Evolutionary conservation across 2,329 filamentous ascomycete species (phyloP).

Genomic region (Apiospora kogelbergensis): DNA sequence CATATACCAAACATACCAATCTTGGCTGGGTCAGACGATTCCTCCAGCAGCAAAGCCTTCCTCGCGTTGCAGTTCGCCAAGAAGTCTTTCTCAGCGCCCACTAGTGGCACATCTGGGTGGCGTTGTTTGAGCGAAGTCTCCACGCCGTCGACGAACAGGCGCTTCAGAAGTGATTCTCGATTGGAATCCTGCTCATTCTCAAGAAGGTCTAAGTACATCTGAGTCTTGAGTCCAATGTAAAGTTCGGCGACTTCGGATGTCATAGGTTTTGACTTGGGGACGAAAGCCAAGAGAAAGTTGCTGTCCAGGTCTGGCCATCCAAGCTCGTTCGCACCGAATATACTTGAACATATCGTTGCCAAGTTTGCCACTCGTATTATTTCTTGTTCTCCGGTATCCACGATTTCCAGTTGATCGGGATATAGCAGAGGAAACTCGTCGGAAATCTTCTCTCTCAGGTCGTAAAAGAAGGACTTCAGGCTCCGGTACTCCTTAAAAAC

Average conservation of each 20-base stretch:
- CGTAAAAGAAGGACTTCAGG: slow-evolving; percentile 29
- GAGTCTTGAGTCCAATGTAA: slow-evolving; percentile 32
- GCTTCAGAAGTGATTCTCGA: slow-evolving; percentile 27
- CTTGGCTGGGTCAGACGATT: slow-evolving; percentile 18
- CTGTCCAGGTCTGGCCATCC: slow-evolving; percentile 32
- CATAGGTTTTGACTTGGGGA: slow-evolving; percentile 26
- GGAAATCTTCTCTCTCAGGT: slow-evolving; percentile 27
- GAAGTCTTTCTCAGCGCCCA: slow-evolving; percentile 27
- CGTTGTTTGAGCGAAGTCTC: slow-evolving; percentile 26
- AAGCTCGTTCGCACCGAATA: slow-evolving; percentile 33
- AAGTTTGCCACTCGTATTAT: slow-evolving; percentile 32
- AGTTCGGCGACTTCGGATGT: slow-evolving; percentile 30
- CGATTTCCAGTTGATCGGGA: slow-evolving; percentile 25
- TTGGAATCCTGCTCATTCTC: slow-evolving; percentile 26
- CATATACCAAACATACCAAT: background rate
- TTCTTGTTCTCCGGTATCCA: slow-evolving; percentile 25
- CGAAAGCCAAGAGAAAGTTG: slow-evolving; percentile 31
- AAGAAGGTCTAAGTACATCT: slow-evolving; percentile 31
- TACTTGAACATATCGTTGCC: slow-evolving; percentile 32
- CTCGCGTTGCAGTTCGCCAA: slow-evolving; percentile 26
- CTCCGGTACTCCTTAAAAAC: slow-evolving; percentile 29
- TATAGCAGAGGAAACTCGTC: slow-evolving; percentile 25
- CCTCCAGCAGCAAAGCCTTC: slow-evolving; percentile 29
- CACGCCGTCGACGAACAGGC: slow-evolving; percentile 28
- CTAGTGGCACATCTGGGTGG: slow-evolving; percentile 26